Evolutionary conservation across 73 alveolate genomes (phyloP).

Genomic region (Urostyla sp.): DNA sequence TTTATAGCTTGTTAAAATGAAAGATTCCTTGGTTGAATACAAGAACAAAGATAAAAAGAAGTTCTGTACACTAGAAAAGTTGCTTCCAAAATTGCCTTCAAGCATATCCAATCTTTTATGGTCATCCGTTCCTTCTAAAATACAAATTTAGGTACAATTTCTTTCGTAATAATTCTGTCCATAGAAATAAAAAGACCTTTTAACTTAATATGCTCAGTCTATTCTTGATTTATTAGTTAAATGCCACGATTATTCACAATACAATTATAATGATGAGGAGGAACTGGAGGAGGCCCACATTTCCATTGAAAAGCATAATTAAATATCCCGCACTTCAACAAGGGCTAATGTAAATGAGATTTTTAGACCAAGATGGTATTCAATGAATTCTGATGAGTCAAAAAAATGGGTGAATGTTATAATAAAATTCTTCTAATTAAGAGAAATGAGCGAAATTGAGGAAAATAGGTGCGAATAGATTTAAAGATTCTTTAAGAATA

Average conservation of each 20-base stretch:
- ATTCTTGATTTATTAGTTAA: background rate
- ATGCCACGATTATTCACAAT: no score
- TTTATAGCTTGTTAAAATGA: constrained; percentile 28
- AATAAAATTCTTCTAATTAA: constrained; percentile 19
- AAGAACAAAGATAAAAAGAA: no score
- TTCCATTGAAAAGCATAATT: background rate
- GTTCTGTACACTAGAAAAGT: constrained; percentile 23
- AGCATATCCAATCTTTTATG: background rate
- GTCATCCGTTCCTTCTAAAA: background rate
- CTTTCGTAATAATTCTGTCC: background rate
- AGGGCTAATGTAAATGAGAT: background rate
- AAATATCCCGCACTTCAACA: no score
- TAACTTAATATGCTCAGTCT: constrained; percentile 3
- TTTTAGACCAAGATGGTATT: background rate
- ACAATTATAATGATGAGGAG: no score
- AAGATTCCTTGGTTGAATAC: constrained; percentile 8
- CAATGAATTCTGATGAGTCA: background rate
- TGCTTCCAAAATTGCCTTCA: constrained; percentile 30
- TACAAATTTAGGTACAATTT: background rate
- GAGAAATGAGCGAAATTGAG: constrained; percentile 18
- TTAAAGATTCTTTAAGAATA: constrained; percentile 12
- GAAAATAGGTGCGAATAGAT: background rate
- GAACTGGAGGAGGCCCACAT: background rate
- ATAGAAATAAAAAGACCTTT: constrained; percentile 14
- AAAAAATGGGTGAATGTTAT: constrained; percentile 19